Conservation (phyloP, 2,329 filamentous ascomycete species). For the Aspergillus fijiensis region DNA sequence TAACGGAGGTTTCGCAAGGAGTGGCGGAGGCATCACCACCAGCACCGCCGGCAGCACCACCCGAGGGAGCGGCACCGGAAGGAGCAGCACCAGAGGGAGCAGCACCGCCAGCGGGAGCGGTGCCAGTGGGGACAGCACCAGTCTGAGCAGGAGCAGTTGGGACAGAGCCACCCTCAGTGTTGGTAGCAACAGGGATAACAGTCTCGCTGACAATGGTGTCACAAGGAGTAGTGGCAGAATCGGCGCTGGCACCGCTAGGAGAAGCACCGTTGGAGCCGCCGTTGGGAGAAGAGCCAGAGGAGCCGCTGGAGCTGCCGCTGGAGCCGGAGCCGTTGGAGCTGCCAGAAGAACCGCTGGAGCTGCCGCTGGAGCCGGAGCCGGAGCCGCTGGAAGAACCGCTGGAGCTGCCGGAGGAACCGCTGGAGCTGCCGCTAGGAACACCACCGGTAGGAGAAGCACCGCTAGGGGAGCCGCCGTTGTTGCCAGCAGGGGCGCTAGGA, state of each 20-base stretch:
- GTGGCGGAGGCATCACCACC: neutral
- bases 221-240: neutral
- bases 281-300: neutral
- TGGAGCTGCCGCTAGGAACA: constrained; percentile 11
- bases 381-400: no score
- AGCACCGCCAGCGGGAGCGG: constrained; percentile 13
- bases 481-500: constrained; percentile 15
- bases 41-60: constrained; percentile 10
- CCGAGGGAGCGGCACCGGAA: neutral
- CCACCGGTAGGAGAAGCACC: no score
- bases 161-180: constrained; percentile 10
- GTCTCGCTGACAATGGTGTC: constrained; percentile 7
- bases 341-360: neutral
- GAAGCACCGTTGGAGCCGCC: constrained; percentile 10
- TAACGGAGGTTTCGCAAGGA: constrained; percentile 13
- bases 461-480: neutral
- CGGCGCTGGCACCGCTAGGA: constrained; percentile 5
- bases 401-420: neutral
- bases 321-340: constrained; percentile 11
- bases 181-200: constrained; percentile 14
- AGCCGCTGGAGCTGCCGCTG: neutral
- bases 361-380: neutral
- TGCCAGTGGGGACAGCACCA: constrained; percentile 15
- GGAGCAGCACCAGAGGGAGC: constrained; percentile 15
- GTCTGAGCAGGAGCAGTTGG: constrained; percentile 13